Conservation (phyloP, 306 rosid species). For the Ormosia semicastrata region DNA sequence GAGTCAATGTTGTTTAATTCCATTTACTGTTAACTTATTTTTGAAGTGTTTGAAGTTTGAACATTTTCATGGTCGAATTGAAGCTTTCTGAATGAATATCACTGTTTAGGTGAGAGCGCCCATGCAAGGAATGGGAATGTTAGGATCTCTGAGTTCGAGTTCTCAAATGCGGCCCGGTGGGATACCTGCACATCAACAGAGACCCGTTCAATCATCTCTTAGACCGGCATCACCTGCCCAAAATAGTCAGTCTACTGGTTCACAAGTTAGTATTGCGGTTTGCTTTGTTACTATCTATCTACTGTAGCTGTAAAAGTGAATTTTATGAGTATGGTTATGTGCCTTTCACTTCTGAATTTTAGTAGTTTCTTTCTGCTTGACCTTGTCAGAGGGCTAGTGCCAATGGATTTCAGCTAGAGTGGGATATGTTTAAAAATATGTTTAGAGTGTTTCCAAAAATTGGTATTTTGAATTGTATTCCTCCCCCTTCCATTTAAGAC, state of each 20-base stretch:
- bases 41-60: neutral
- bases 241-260: conserved; percentile 50
- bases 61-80: neutral
- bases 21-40: neutral
- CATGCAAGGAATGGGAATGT: conserved; percentile 75
- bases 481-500: neutral
- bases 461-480: neutral
- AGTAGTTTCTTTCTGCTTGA: neutral
- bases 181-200: conserved; percentile 58
- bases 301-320: neutral
- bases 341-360: conserved; percentile 2
- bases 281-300: neutral
- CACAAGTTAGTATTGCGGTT: conserved; percentile 72
- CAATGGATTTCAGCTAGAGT: neutral
- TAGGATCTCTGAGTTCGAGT: conserved; percentile 71
- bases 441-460: neutral
- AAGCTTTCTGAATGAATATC: neutral
- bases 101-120: conserved; percentile 59
- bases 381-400: neutral
- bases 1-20: neutral
- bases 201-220: conserved; percentile 73
- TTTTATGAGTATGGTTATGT: conserved; percentile 11
- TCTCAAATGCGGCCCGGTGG: conserved; percentile 80
- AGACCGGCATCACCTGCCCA: conserved; percentile 59
- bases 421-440: neutral